These are phyloP conservation scores for Magnaporthiopsis rhizophila DNA, from an alignment of 2,329 filamentous ascomycete genomes.

Conservation along the genomic window DNA sequence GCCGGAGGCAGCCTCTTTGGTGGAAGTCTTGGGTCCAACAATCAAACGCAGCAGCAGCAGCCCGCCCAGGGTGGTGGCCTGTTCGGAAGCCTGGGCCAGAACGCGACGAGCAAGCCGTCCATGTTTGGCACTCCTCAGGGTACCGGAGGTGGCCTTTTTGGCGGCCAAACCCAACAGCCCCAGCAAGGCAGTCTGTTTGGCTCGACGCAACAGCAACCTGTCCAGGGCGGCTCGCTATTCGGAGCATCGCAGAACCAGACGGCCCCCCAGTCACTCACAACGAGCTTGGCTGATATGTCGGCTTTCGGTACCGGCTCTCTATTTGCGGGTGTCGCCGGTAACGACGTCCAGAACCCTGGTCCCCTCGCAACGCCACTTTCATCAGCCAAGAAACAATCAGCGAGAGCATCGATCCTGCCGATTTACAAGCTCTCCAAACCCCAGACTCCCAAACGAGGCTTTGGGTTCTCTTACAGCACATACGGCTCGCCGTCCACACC, in stretches of 20 bases:
- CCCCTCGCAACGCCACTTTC: slow-evolving; percentile 86
- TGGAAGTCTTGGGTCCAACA: slow-evolving; percentile 29
- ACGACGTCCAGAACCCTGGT: slow-evolving; percentile 63
- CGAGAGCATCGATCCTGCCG: slow-evolving; percentile 70
- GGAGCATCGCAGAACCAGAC: slow-evolving; percentile 42
- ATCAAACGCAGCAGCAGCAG: slow-evolving; percentile 26
- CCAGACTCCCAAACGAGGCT: slow-evolving; percentile 77
- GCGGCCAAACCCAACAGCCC: slow-evolving; percentile 34
- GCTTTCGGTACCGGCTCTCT: slow-evolving; percentile 86
- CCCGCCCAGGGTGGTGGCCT: slow-evolving; percentile 30
- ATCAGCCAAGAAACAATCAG: slow-evolving; percentile 57
- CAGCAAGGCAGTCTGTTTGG: slow-evolving; percentile 38
- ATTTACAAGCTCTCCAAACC: slow-evolving; percentile 81
- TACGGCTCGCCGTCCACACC: slow-evolving; percentile 75
- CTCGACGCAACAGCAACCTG: slow-evolving; percentile 38
- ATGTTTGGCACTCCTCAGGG: slow-evolving; percentile 42
- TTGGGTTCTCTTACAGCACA: slow-evolving; percentile 87
- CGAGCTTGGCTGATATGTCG: slow-evolving; percentile 73
- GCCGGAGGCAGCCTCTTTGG: slow-evolving; percentile 46
- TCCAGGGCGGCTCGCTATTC: slow-evolving; percentile 49
- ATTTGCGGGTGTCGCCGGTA: slow-evolving; percentile 64
- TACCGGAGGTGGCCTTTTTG: slow-evolving; percentile 46
- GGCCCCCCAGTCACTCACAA: slow-evolving; percentile 61
- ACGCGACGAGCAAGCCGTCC: slow-evolving; percentile 43
- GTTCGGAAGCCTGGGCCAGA: slow-evolving; percentile 43